A percentile compares a stretch with the other conserved stretches of the same genome.
phyloP scores from a whole-genome alignment of 2,329 filamentous ascomycete genomes.

The Calonectria henricotiae region DNA sequence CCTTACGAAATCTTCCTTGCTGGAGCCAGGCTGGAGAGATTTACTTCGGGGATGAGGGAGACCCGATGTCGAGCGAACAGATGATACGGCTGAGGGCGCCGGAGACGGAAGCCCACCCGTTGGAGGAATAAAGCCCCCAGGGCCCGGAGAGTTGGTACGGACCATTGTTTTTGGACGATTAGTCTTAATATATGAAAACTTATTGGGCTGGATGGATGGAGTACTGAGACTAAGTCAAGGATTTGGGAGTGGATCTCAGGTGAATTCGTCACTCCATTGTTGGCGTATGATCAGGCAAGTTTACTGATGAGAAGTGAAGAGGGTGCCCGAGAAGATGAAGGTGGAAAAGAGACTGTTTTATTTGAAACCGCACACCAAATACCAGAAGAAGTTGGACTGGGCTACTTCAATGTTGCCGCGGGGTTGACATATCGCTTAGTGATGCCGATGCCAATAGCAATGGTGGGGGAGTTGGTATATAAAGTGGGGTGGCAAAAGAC shows the following conservation, averaged over 20 bases:
- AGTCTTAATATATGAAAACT: neutral
- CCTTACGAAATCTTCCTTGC: slow-evolving; percentile 74
- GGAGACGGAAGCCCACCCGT: slow-evolving; percentile 68
- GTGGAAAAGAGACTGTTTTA: neutral
- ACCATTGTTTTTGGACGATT: neutral
- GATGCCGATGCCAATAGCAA: slow-evolving; percentile 23
- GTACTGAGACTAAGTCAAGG: neutral
- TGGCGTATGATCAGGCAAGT: neutral
- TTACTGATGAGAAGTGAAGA: neutral
- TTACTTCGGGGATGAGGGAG: slow-evolving; percentile 72
- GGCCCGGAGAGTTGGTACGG: slow-evolving; percentile 43
- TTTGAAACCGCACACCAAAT: neutral
- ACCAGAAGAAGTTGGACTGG: neutral
- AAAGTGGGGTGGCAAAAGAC: too few relatives aligned
- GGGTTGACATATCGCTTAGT: slow-evolving; percentile 15
- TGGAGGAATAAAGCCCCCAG: slow-evolving; percentile 70
- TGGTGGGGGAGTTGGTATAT: slow-evolving; percentile 5
- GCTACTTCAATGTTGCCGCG: neutral
- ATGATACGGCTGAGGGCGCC: slow-evolving; percentile 67
- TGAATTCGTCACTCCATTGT: neutral
- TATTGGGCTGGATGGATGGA: neutral
- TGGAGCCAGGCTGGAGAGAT: slow-evolving; percentile 70
- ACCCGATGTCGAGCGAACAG: slow-evolving; percentile 58
- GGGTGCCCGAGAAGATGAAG: neutral
- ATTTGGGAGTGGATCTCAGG: neutral